phyloP scores from a whole-genome alignment of 345 rosid genomes.

The Toxicodendron radicans region DNA sequence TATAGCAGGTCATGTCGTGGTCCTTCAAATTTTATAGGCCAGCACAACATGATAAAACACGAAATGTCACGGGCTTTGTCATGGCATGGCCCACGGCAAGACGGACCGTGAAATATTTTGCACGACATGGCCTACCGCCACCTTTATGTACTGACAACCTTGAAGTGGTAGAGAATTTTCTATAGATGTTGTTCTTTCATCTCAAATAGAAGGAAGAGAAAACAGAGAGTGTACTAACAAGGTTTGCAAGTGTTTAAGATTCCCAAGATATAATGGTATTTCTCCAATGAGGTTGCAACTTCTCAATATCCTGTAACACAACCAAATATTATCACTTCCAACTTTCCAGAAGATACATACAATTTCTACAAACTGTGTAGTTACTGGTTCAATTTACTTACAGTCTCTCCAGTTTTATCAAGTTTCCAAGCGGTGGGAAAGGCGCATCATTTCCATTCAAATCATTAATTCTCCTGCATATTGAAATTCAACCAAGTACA shows the following conservation, averaged over 20 bases:
- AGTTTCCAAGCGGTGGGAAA: slow-evolving; percentile 38
- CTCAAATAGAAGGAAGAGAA: background rate
- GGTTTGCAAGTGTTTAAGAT: slow-evolving; percentile 10
- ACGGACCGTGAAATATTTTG: too few relatives aligned
- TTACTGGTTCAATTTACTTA: slow-evolving; percentile 23
- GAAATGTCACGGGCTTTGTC: too few relatives aligned
- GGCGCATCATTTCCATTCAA: slow-evolving; percentile 34
- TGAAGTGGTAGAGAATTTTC: background rate
- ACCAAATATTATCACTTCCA: background rate
- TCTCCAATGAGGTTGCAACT: slow-evolving; percentile 51
- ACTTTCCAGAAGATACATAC: background rate
- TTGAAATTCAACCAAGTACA: too few relatives aligned
- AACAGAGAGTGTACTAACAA: slow-evolving; percentile 31
- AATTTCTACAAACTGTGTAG: background rate
- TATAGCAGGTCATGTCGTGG: too few relatives aligned
- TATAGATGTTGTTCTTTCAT: background rate
- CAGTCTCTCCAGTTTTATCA: slow-evolving; percentile 35
- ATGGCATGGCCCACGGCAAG: too few relatives aligned
- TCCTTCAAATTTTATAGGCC: too few relatives aligned
- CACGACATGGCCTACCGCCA: too few relatives aligned
- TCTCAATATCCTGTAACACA: slow-evolving; percentile 46
- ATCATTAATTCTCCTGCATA: slow-evolving; percentile 60
- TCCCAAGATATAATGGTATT: slow-evolving; percentile 45
- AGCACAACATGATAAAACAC: too few relatives aligned
- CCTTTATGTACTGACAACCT: too few relatives aligned